phyloP scores from a whole-genome alignment of 805 yeast species.

The Metschnikowia lunata region DNA sequence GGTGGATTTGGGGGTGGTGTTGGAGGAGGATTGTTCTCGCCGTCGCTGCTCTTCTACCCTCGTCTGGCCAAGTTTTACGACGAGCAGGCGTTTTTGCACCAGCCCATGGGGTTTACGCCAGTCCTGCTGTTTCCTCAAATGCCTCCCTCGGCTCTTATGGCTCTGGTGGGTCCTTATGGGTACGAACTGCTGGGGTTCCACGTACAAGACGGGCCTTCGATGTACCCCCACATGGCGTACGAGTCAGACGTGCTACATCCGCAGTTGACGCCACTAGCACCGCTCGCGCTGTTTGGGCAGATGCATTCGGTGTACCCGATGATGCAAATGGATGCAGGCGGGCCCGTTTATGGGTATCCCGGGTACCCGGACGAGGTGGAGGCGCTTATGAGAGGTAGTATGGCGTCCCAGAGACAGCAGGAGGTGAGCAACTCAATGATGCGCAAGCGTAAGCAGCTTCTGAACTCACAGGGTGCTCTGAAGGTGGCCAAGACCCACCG shows the following conservation, averaged over 20 bases:
- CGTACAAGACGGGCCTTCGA: not conserved
- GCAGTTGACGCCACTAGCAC: slow-evolving; percentile 6
- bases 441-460: slow-evolving; percentile 29
- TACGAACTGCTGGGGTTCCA: slow-evolving; percentile 5
- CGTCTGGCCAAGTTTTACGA: slow-evolving; percentile 17
- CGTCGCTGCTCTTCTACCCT: slow-evolving; percentile 23
- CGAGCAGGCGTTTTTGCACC: slow-evolving; percentile 8
- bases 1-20: too few species aligned
- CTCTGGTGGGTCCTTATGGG: slow-evolving; percentile 8
- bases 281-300: not conserved
- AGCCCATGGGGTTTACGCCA: slow-evolving; percentile 3
- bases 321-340: slow-evolving; percentile 5
- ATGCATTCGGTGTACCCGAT: slow-evolving; percentile 2
- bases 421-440: slow-evolving; percentile 31
- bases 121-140: slow-evolving; percentile 3
- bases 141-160: slow-evolving; percentile 8
- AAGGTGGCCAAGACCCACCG: too few species aligned
- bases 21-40: not conserved
- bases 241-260: slow-evolving; percentile 12
- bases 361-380: slow-evolving; percentile 13
- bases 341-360: not conserved
- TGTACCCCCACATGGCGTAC: slow-evolving; percentile 8
- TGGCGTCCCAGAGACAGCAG: slow-evolving; percentile 28
- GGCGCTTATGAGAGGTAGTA: slow-evolving; percentile 3
- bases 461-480: not conserved